Conservation (phyloP, 495 filamentous ascomycete species). For the Cudoniella acicularis region DNA sequence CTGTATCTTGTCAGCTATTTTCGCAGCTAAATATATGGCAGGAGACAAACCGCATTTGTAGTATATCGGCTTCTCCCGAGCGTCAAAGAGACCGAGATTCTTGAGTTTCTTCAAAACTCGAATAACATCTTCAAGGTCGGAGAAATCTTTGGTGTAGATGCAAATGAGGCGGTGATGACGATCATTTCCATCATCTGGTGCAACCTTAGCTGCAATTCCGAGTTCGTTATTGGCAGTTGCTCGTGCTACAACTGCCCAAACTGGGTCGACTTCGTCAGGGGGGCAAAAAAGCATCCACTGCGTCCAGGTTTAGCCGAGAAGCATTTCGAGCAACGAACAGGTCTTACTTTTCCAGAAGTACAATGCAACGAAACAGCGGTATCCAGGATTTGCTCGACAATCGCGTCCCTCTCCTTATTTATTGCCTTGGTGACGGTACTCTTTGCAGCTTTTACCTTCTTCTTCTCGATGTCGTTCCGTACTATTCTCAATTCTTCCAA, state of each 20-base stretch:
- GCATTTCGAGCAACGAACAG: neutral
- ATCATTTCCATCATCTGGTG: constrained; percentile 41
- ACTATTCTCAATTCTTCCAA: constrained; percentile 40
- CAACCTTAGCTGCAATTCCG: constrained; percentile 67
- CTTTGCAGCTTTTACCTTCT: constrained; percentile 19
- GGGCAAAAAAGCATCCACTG: constrained; percentile 79
- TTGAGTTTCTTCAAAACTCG: constrained; percentile 59
- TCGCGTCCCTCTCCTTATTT: constrained; percentile 13
- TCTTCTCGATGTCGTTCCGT: constrained; percentile 34
- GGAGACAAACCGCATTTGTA: constrained; percentile 63
- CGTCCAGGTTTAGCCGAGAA: neutral
- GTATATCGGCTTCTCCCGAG: constrained; percentile 47
- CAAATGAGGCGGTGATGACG: constrained; percentile 54
- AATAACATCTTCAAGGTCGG: constrained; percentile 61
- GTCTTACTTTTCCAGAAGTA: constrained; percentile 56
- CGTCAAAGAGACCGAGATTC: constrained; percentile 53
- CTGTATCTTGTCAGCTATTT: constrained; percentile 30
- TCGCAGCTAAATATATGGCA: neutral
- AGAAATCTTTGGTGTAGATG: constrained; percentile 73
- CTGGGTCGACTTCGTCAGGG: constrained; percentile 49
- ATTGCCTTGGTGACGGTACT: constrained; percentile 10
- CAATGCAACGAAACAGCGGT: constrained; percentile 53
- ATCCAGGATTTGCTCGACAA: constrained; percentile 44
- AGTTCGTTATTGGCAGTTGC: constrained; percentile 62
- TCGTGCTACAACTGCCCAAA: constrained; percentile 60